Evolutionary conservation across 371 early-diverging fungal species (phyloP).

Genomic region (Dinochytrium kinnereticum): DNA sequence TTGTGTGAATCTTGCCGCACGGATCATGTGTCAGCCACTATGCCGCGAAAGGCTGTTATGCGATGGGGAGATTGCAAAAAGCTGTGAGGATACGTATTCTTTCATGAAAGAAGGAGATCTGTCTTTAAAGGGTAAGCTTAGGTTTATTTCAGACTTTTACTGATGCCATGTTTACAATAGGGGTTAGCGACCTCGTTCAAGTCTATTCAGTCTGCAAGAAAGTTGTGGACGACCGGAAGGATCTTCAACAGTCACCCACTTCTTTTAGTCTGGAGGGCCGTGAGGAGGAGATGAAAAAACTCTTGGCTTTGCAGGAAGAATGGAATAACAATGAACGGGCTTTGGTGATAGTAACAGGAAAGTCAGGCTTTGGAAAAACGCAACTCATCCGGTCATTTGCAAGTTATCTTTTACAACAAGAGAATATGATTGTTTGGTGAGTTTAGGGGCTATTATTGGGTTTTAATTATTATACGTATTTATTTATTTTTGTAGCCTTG

Average conservation of each 20-base stretch:
- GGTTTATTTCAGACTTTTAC: slow-evolving; percentile 18
- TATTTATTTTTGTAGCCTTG: background rate
- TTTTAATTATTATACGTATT: background rate
- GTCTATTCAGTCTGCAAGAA: background rate
- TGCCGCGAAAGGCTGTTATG: background rate
- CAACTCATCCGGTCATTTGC: no score
- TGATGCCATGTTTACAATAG: slow-evolving; percentile 26
- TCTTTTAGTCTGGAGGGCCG: no score
- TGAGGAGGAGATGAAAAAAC: no score
- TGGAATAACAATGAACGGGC: slow-evolving; percentile 15
- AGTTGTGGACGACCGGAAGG: no score
- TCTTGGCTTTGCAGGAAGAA: background rate
- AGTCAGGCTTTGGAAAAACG: background rate
- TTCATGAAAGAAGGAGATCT: no score
- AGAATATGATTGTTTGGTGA: background rate
- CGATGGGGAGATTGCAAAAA: slow-evolving; percentile 10
- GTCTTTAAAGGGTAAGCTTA: no score
- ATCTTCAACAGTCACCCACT: no score
- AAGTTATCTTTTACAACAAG: no score
- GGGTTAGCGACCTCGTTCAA: background rate
- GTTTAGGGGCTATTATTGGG: background rate
- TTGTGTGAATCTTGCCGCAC: slow-evolving; percentile 35
- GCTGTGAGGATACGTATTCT: no score
- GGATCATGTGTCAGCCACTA: slow-evolving; percentile 24
- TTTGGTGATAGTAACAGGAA: slow-evolving; percentile 13